phyloP scores from a whole-genome alignment of 169 alveolate genomes.

The Perkinsus olseni region DNA sequence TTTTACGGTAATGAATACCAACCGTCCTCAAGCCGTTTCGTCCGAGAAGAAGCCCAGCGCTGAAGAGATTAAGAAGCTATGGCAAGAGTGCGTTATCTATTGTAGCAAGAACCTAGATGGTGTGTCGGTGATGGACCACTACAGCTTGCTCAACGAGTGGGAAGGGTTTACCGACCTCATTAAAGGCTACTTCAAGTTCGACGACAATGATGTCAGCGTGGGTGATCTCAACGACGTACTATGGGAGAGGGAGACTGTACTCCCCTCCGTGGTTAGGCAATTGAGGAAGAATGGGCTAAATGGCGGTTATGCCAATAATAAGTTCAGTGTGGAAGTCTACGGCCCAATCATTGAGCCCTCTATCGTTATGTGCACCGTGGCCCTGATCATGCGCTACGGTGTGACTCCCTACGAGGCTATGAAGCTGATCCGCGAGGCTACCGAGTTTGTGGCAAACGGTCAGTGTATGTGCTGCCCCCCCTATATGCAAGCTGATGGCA shows the following conservation, averaged over 20 bases:
- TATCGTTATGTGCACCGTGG: neutral
- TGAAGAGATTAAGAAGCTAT: neutral
- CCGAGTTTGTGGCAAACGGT: neutral
- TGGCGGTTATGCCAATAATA: neutral
- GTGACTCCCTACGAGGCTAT: neutral
- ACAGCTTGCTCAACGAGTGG: neutral
- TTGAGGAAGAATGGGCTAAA: neutral
- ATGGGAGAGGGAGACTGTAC: neutral
- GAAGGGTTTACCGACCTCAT: neutral
- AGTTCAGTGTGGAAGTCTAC: neutral
- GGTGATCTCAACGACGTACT: no score
- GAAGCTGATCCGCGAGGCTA: neutral
- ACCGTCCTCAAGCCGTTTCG: neutral
- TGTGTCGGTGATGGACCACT: neutral
- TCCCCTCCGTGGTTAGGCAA: neutral
- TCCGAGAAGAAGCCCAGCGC: neutral
- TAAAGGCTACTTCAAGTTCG: neutral
- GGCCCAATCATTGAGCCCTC: neutral
- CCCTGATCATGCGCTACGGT: neutral
- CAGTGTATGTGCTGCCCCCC: neutral
- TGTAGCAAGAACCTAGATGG: neutral
- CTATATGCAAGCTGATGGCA: neutral
- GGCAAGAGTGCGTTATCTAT: neutral
- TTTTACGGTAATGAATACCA: neutral
- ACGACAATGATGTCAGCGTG: neutral